Evolutionary conservation across 257 asterid genomes (phyloP), one percentile per base, ranked within the genome.

Genomic region (Lithospermum erythrorhizon): DNA sequence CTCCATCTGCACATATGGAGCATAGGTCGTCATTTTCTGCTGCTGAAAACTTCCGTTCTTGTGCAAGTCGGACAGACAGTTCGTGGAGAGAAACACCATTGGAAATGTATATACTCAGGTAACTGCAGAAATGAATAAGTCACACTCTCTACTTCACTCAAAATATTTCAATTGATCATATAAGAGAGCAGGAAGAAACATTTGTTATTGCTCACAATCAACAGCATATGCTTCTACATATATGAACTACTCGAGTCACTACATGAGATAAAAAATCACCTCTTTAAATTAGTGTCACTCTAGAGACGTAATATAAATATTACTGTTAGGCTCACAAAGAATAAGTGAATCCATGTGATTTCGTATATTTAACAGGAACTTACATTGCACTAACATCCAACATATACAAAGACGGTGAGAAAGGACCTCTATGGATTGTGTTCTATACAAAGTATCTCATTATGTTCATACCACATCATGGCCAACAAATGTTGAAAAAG

Each of bases 11-110:
- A 64, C 97, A 91, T 54, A 80, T 83, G 35, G 87, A 75, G 75
- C 98, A 93, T 21, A 93, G 79, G 75, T 93, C 95, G 67, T 89
- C 99, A 73, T 75, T 93, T 75, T 89, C 87, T 48, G 75, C 89
- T 1, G 81, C 37, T n/a, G 89, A 74, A 2, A 77, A 32, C 67
- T 65, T 72, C 51, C 78, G 80, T 15, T 21, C 59, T 65, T 53
- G 73, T 62, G 91, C 84, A 21, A 84, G 76, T 58, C 75, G 78
- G 48, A 93, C 75, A 25, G 94, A 74, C 56, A 82, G 70, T 72
- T 85, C 82, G 70, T 93, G 99, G 55, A 93, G 81, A 14, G 94
- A 86, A 61, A 75, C 72, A 30, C 99, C 97, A 29, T 84, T 77
- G 25, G 96, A 77, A 21, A 91, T 86, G 85, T 66, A 93, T 61